These are phyloP conservation scores for Macaranga tanarius DNA, from an alignment of 441 rosid genomes.

Conservation along the genomic window DNA sequence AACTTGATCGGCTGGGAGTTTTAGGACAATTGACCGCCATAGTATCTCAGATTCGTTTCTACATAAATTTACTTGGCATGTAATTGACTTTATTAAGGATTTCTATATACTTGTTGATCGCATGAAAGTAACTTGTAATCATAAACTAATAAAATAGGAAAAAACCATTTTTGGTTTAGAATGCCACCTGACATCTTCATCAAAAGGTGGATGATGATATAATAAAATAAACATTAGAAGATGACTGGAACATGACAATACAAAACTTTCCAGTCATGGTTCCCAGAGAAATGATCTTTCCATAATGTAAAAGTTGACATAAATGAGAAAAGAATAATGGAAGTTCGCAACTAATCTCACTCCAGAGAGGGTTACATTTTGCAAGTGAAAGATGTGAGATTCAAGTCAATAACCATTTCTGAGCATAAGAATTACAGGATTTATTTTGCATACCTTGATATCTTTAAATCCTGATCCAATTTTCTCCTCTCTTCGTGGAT, in stretches of 20 bases:
- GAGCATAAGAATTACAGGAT: background rate
- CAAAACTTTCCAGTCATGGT: background rate
- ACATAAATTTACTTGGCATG: background rate
- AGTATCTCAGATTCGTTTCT: background rate
- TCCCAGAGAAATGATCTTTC: background rate
- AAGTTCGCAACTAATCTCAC: background rate
- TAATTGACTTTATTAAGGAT: background rate
- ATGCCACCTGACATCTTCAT: too few relatives aligned
- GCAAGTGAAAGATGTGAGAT: background rate
- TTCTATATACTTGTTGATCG: background rate
- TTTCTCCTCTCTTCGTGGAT: constrained; percentile 77
- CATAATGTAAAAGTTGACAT: background rate
- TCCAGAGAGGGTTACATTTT: background rate
- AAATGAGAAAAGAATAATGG: background rate
- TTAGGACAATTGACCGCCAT: background rate
- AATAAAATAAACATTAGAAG: too few relatives aligned
- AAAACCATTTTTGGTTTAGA: too few relatives aligned
- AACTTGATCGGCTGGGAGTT: background rate
- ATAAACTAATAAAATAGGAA: too few relatives aligned
- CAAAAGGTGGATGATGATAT: too few relatives aligned
- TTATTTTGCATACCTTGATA: constrained; percentile 51
- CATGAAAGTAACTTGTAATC: too few relatives aligned
- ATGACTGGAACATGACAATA: too few relatives aligned
- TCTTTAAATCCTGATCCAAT: constrained; percentile 65
- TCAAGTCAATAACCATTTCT: background rate